These are phyloP conservation scores for Iris macrosiphon DNA, from an alignment of 106 monocot genomes.

Conservation along the genomic window DNA sequence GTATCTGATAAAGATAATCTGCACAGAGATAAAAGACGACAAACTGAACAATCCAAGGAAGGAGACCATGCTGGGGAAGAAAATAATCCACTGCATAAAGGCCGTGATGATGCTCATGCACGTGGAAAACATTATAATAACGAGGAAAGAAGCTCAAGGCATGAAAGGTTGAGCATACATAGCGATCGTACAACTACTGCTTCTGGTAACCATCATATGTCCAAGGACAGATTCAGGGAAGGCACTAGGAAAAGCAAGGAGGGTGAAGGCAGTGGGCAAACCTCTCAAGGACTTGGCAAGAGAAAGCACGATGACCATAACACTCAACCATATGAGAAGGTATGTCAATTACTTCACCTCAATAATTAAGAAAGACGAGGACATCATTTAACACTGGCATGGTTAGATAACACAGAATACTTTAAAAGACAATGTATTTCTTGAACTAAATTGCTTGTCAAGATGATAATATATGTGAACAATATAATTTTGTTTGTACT, in stretches of 20 bases:
- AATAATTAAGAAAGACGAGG: not conserved
- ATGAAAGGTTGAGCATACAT: constrained; percentile 30
- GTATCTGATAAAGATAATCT: constrained; percentile 39
- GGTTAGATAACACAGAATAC: not conserved
- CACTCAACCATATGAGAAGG: constrained; percentile 38
- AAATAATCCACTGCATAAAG: constrained; percentile 29
- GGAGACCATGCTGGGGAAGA: constrained; percentile 24
- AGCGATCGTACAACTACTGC: constrained; percentile 21
- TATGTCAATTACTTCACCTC: constrained; percentile 7
- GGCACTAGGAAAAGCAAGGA: constrained; percentile 40
- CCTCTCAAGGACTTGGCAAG: constrained; percentile 17
- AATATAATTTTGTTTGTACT: too few relatives aligned
- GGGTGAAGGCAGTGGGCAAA: constrained; percentile 20
- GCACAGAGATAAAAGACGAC: constrained; percentile 30
- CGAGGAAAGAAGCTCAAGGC: constrained; percentile 34
- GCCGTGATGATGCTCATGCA: constrained; percentile 23
- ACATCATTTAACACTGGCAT: not conserved
- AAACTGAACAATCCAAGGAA: constrained; percentile 34
- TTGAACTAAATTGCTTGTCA: too few relatives aligned
- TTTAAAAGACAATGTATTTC: too few relatives aligned
- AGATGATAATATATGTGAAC: too few relatives aligned
- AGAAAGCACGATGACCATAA: constrained; percentile 50
- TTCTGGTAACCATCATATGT: constrained; percentile 20
- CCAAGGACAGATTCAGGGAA: constrained; percentile 46
- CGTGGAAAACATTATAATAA: constrained; percentile 27